phyloP scores from a whole-genome alignment of 805 yeast species.

The Saccharomycopsis malanga region DNA sequence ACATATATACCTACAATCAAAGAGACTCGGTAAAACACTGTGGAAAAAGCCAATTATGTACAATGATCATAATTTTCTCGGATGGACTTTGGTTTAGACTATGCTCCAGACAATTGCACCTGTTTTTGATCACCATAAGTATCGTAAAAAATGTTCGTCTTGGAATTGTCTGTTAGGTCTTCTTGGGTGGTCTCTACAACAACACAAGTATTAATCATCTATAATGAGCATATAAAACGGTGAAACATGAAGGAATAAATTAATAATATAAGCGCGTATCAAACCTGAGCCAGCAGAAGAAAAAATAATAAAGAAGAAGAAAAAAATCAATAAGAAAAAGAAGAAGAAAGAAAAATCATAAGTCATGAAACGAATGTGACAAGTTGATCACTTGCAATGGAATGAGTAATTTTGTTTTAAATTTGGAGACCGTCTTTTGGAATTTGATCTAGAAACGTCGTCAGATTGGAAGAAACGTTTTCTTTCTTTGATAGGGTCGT shows the following conservation, averaged over 20 bases:
- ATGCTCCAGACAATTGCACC: too few species aligned
- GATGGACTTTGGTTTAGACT: too few species aligned
- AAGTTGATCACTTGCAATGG: slow-evolving; percentile 3
- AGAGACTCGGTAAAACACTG: too few species aligned
- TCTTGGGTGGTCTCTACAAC: too few species aligned
- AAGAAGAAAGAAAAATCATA: not conserved
- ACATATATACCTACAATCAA: too few species aligned
- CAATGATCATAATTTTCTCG: too few species aligned
- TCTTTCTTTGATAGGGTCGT: slow-evolving; percentile 15
- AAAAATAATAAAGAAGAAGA: not conserved
- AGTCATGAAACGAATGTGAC: not conserved
- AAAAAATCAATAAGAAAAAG: not conserved
- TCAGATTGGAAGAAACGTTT: slow-evolving; percentile 6
- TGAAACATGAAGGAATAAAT: not conserved
- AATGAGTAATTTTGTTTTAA: slow-evolving; percentile 12
- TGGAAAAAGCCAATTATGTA: too few species aligned
- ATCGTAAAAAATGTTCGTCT: too few species aligned
- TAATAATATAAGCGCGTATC: not conserved
- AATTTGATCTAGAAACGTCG: not conserved
- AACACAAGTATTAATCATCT: too few species aligned
- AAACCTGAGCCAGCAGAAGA: slow-evolving; percentile 12
- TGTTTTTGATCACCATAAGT: too few species aligned
- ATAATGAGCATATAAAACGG: too few species aligned
- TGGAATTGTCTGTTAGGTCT: too few species aligned
- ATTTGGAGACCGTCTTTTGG: slow-evolving; percentile 19